These are phyloP conservation scores for Botrytis byssoidea DNA, from an alignment of 2,329 filamentous ascomycete species.

Conservation along the genomic window DNA sequence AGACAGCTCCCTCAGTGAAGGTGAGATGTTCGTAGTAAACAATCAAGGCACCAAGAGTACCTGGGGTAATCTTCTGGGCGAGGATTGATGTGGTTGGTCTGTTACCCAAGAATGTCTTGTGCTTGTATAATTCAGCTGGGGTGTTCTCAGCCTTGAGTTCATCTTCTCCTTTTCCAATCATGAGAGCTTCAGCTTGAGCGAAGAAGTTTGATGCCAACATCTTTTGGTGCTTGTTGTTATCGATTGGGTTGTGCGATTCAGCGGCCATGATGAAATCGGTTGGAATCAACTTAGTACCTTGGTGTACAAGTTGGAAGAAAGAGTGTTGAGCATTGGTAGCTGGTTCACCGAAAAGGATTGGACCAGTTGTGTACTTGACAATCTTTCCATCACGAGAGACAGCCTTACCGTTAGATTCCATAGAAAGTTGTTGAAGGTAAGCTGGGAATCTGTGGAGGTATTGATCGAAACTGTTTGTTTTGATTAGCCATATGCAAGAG, in stretches of 20 bases:
- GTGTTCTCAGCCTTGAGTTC: conserved; percentile 75
- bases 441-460: conserved; percentile 99
- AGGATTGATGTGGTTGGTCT: conserved; percentile 94
- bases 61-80: conserved; percentile 86
- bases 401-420: conserved; percentile 99
- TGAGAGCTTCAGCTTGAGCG: conserved; percentile 81
- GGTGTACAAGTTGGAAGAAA: conserved; percentile 99
- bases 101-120: conserved; percentile 99
- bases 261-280: conserved; percentile 97
- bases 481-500: conserved; percentile 19
- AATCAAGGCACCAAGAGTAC: conserved; percentile 89
- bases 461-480: conserved; percentile 80
- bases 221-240: conserved; percentile 91
- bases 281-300: conserved; percentile 98
- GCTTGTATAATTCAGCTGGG: conserved; percentile 75
- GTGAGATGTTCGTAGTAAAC: conserved; percentile 99
- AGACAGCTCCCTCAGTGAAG: conserved; percentile 94
- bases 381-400: conserved; percentile 85
- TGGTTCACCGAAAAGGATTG: conserved; percentile 95
- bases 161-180: conserved; percentile 85
- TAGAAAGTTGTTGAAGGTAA: conserved; percentile 97
- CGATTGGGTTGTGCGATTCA: conserved; percentile 93
- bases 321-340: conserved; percentile 99
- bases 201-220: conserved; percentile 94
- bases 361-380: conserved; percentile 95